Evolutionary conservation across 78 protist genomes (phyloP), one percentile per base, ranked within the genome.

Genomic region (Trichosphaerium sp.): DNA sequence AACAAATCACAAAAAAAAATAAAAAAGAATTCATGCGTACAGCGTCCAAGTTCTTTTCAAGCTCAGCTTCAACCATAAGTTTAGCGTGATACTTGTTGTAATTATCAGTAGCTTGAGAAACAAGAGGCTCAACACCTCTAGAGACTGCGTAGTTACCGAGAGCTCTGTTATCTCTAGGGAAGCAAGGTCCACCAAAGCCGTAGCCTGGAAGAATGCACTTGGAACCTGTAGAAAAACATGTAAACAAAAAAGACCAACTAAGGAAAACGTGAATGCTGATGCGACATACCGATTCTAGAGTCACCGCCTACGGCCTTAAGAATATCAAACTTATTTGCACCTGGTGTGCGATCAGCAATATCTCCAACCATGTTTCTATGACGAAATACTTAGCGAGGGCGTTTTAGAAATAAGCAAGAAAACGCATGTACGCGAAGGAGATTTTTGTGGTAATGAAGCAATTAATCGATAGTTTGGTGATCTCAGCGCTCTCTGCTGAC

Each of bases 161-260:
- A 21, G 83, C 83, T 26, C 71, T 52, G 74, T 76, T 76, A 63
- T 76, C 83, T 8, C 83, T 48, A 28, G 83, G 83, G 66, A 76
- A 76, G 63, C 83, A 76, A 12, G 83, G 83, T 14, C 83, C 83
- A 0, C 83, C 83, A 44, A 29, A 76, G 1, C 74, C 63, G 31
- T 48, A 75, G 23, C 81, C 71, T 0, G 80, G 65, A 14, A 3
- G 18, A 40, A 74, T 4, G 43, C 25, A 74, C 56, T 62, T 48
- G 41, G 15, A n/a, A n/a, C n/a, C n/a, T n/a, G n/a, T n/a, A n/a
- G n/a, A n/a, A n/a, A n/a, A n/a, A n/a, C n/a, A n/a, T n/a, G n/a
- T n/a, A n/a, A n/a, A n/a, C n/a, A n/a, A n/a, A n/a, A n/a, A n/a
- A n/a, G n/a, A n/a, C n/a, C n/a, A n/a, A n/a, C n/a, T n/a, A n/a